Evolutionary conservation across 352 stramenopile genomes (phyloP).

Genomic region (Discostella stelligera): DNA sequence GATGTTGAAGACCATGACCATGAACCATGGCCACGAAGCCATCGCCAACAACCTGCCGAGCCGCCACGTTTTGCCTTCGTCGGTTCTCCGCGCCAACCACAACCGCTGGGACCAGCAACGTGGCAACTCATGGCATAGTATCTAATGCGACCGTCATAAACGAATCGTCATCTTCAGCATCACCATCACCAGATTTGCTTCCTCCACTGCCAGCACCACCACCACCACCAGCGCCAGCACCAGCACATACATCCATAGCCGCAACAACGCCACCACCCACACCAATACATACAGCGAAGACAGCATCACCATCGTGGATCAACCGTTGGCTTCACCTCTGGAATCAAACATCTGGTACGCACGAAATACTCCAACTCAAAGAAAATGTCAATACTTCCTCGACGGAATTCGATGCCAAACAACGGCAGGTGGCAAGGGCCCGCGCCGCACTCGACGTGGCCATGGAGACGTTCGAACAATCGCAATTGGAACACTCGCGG

Average conservation of each 20-base stretch:
- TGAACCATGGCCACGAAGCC: neutral
- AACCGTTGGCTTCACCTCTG: constrained; percentile 30
- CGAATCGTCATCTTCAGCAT: neutral
- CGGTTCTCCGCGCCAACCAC: neutral
- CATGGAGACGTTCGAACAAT: constrained; percentile 29
- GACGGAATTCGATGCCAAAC: constrained; percentile 44
- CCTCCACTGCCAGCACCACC: neutral
- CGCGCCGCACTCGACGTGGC: constrained; percentile 34
- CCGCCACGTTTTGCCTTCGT: neutral
- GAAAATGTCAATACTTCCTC: constrained; percentile 44
- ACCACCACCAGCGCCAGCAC: neutral
- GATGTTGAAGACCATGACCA: neutral
- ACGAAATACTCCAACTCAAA: constrained; percentile 55
- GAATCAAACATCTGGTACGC: constrained; percentile 45
- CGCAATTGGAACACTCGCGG: constrained; percentile 36
- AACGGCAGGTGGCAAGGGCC: constrained; percentile 18
- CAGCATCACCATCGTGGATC: constrained; percentile 12
- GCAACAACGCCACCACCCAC: neutral
- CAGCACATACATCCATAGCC: neutral
- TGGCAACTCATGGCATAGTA: neutral
- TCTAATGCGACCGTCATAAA: neutral
- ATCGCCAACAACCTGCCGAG: neutral
- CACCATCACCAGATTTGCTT: neutral
- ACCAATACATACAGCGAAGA: neutral
- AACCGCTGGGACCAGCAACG: neutral